A percentile compares a stretch with the other conserved stretches of the same genome.
These are phyloP conservation scores for Telfairia occidentalis DNA, from an alignment of 331 rosid genomes.

Conservation along the genomic window DNA sequence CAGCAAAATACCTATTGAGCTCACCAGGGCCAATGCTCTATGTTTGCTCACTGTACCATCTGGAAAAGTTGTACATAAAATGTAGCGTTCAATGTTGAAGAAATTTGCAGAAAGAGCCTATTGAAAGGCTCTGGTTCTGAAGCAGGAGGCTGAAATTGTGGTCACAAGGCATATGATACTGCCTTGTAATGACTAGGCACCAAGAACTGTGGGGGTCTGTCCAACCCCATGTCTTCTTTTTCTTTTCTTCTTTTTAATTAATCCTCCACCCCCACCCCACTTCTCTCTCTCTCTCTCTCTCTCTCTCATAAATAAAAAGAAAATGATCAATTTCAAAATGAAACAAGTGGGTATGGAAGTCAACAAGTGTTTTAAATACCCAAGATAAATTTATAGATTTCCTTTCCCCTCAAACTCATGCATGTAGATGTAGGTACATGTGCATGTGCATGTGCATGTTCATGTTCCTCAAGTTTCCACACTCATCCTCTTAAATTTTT, in stretches of 20 bases:
- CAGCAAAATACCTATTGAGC: not conserved
- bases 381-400: conserved; percentile 2
- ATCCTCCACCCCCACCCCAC: not conserved
- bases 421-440: not conserved
- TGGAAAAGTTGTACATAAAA: not conserved
- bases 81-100: not conserved
- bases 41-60: not conserved
- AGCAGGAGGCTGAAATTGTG: not conserved
- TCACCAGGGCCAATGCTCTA: not conserved
- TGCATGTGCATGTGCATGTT: conserved; percentile 4
- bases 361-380: conserved; percentile 7
- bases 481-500: not conserved
- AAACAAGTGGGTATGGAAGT: conserved; percentile 7
- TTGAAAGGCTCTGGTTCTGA: not conserved
- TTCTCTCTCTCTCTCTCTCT: not conserved
- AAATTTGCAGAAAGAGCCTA: not conserved
- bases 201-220: not conserved
- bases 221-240: not conserved
- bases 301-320: not conserved
- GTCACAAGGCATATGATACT: not conserved
- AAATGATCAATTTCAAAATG: not conserved
- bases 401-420: not conserved
- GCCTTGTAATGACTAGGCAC: not conserved
- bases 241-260: not conserved
- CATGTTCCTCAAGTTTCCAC: conserved; percentile 11